Conservation (phyloP, 805 yeast species). For the Cyberlindnera nakhonratchasimensis region DNA sequence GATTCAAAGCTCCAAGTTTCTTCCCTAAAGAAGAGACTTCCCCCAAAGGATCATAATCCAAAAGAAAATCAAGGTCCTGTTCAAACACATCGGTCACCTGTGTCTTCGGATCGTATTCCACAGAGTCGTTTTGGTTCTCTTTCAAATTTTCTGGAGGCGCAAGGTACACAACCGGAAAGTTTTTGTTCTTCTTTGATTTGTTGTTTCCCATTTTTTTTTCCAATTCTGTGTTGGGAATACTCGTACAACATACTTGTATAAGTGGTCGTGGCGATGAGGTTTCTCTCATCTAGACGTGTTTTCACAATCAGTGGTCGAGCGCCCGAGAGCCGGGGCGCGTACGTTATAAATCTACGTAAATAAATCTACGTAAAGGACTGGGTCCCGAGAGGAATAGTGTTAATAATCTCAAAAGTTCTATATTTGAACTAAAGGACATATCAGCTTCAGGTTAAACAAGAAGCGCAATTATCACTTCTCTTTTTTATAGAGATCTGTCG, state of each 20-base stretch:
- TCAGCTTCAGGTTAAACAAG: no score
- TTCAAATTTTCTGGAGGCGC: slow-evolving; percentile 9
- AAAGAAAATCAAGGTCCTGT: slow-evolving; percentile 19
- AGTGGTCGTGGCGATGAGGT: no score
- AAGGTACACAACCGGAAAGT: slow-evolving; percentile 10
- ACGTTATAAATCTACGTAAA: no score
- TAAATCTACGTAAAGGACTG: no score
- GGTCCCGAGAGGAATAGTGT: no score
- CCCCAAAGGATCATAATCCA: slow-evolving; percentile 1
- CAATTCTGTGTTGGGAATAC: background rate
- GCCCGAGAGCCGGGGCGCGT: no score
- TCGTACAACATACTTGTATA: no score
- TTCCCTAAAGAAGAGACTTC: background rate
- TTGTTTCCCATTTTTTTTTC: slow-evolving; percentile 12
- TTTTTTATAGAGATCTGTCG: no score
- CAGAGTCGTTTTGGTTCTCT: background rate
- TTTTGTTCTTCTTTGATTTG: slow-evolving; percentile 2
- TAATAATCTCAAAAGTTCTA: no score
- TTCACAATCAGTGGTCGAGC: no score
- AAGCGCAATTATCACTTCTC: no score
- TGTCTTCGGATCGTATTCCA: slow-evolving; percentile 21
- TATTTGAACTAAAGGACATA: no score
- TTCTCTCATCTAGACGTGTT: background rate
- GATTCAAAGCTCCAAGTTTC: background rate
- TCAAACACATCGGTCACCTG: slow-evolving; percentile 19